Evolutionary conservation across 2,329 filamentous ascomycete genomes (phyloP).

Genomic region (Didymella pinodella): DNA sequence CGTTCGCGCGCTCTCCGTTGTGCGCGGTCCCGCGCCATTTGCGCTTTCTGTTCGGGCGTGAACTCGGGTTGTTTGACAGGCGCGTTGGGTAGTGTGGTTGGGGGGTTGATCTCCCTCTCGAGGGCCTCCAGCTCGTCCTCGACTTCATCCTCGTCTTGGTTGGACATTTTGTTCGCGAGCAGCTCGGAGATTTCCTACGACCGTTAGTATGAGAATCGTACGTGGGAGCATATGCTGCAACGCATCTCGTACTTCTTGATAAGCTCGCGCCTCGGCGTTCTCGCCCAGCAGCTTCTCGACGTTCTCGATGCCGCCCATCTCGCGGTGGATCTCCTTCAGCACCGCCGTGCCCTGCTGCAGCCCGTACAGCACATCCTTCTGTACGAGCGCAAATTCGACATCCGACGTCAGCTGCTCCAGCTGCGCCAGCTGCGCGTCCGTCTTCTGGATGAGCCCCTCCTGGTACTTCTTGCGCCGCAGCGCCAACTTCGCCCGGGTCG

Average conservation of each 20-base stretch:
- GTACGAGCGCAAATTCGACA: slow-evolving; percentile 95
- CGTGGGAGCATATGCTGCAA: too few relatives aligned
- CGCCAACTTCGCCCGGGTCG: slow-evolving; percentile 81
- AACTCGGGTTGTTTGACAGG: slow-evolving; percentile 46
- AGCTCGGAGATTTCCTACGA: slow-evolving; percentile 89
- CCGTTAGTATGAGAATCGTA: neutral
- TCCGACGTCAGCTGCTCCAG: slow-evolving; percentile 86
- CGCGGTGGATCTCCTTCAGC: slow-evolving; percentile 86
- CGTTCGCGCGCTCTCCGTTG: slow-evolving; percentile 44
- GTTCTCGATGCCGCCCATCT: slow-evolving; percentile 94
- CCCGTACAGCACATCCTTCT: slow-evolving; percentile 94
- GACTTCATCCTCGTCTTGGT: slow-evolving; percentile 96
- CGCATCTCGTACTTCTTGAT: slow-evolving; percentile 72
- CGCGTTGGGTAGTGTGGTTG: slow-evolving; percentile 50
- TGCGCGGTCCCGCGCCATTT: slow-evolving; percentile 45
- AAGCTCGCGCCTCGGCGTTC: slow-evolving; percentile 86
- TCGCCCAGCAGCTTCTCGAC: slow-evolving; percentile 97
- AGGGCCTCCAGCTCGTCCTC: slow-evolving; percentile 91
- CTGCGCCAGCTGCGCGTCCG: slow-evolving; percentile 91
- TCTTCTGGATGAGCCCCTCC: slow-evolving; percentile 85
- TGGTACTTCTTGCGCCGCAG: slow-evolving; percentile 97
- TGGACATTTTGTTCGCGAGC: slow-evolving; percentile 86
- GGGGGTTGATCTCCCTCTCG: slow-evolving; percentile 67
- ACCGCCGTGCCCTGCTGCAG: slow-evolving; percentile 91
- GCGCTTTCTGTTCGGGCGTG: slow-evolving; percentile 39